Base-by-base conservation (phyloP, 1,284 basidiomycete genomes). In the Porogramme epimiltina region DNA sequence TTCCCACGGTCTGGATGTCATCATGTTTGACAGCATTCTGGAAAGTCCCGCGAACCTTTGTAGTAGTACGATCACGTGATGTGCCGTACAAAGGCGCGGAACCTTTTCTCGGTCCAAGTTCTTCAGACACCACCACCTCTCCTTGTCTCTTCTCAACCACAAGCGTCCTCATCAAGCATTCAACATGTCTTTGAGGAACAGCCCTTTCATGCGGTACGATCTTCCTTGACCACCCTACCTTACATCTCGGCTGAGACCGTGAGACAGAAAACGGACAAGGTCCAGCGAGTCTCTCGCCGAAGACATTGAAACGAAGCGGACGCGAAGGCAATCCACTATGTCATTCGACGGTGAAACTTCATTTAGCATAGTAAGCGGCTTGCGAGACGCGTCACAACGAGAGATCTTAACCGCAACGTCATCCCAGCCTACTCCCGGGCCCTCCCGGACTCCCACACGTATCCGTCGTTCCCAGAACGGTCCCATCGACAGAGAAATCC, bases 11-110 rank as follows among this genome's bases (percentile, higher is more conserved):
- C n/a, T 37, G 34, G 34, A 9, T 16, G 16, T 37, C n/a, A n/a
- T n/a, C n/a, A n/a, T 13, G 34, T 37, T 18, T 13, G 34, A 26
- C 26, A 43, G 25, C 13, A 43, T 11, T 34, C 28, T 19, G 23
- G 4, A 19, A 22, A 22, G 10, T 31, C 28, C 42, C 26, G 46
- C 33, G 31, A 49, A 41, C 43, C 2, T 31, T 18, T 13, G 16
- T 45, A 33, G 16, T 45, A 31, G 46, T 49, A 45, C 54, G 57
- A 38, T 56, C 57, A 55, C 54, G 33, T 56, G 57, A 51, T 38
- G 15, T 26, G 23, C n/a, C 20, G 47, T 26, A 23, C 45, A 48
- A 49, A 49, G 41, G 39, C 43, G 43, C 45, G 18, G 38, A 47
- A 23, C 31, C 46, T 37, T 37, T 37, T n/a, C 34, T 37, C 13